Evolutionary conservation across 208 protist species (phyloP).

Genomic region (Crithidia bombi): DNA sequence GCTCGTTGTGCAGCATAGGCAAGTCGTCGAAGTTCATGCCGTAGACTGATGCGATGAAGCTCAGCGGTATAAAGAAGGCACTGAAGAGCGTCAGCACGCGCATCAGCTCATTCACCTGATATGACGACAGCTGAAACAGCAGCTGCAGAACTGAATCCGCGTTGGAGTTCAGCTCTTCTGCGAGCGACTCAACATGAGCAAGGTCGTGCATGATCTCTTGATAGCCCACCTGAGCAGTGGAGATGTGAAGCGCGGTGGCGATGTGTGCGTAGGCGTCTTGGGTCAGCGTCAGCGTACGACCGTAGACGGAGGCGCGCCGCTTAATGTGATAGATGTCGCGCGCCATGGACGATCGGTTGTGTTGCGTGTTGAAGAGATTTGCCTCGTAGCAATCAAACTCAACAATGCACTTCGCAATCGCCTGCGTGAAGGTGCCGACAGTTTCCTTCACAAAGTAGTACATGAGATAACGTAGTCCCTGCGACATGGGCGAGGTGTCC

Average conservation of each 20-base stretch:
- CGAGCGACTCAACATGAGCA: constrained; percentile 65
- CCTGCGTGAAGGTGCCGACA: constrained; percentile 61
- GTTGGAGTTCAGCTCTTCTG: constrained; percentile 78
- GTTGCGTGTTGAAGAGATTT: constrained; percentile 55
- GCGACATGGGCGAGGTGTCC: not conserved
- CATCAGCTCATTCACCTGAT: constrained; percentile 89
- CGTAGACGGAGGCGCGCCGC: constrained; percentile 76
- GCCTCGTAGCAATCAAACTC: constrained; percentile 83
- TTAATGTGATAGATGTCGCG: constrained; percentile 87
- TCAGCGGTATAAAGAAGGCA: constrained; percentile 87
- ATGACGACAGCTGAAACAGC: constrained; percentile 83
- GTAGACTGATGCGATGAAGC: constrained; percentile 82
- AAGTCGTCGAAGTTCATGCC: constrained; percentile 89
- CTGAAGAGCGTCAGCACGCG: constrained; percentile 85
- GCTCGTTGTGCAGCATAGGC: constrained; percentile 45
- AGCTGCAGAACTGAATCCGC: constrained; percentile 76
- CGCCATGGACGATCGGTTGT: constrained; percentile 56
- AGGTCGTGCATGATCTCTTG: constrained; percentile 78
- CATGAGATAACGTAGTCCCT: constrained; percentile 40
- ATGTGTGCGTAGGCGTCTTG: constrained; percentile 75
- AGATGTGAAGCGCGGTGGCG: constrained; percentile 45
- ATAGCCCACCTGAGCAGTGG: constrained; percentile 57
- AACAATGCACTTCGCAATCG: constrained; percentile 66
- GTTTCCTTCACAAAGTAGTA: constrained; percentile 76
- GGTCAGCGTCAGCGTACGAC: constrained; percentile 65